Conservation (phyloP, 2,329 filamentous ascomycete species). For the Davidsoniella virescens region DNA sequence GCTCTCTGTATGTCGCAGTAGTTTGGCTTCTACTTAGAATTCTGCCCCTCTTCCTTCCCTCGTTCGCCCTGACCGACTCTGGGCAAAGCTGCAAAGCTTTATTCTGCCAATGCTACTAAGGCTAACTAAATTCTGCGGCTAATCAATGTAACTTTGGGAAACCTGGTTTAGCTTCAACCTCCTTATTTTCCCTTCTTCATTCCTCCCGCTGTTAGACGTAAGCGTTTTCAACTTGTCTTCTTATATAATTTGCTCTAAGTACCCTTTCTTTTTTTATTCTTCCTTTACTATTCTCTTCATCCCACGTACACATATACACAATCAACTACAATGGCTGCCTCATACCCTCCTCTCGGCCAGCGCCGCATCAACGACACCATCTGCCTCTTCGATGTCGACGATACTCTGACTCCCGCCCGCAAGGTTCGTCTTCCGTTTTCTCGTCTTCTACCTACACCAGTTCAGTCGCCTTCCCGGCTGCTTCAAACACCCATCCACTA, state of each 20-base stretch:
- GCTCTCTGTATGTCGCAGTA: too few relatives aligned
- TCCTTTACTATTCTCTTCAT: slow-evolving; percentile 8
- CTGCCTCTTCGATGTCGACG: slow-evolving; percentile 91
- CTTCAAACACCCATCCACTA: background rate
- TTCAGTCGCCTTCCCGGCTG: background rate
- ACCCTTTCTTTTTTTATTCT: background rate
- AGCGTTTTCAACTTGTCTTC: background rate
- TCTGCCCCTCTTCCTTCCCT: too few relatives aligned
- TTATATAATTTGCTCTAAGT: background rate
- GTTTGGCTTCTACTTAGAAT: too few relatives aligned
- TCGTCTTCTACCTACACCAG: background rate
- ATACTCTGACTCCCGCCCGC: slow-evolving; percentile 71
- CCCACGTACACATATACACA: background rate
- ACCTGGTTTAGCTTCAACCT: background rate
- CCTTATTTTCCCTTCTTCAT: slow-evolving; percentile 6
- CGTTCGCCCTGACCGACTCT: too few relatives aligned
- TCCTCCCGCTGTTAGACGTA: background rate
- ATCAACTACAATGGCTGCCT: slow-evolving; percentile 24
- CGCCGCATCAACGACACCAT: slow-evolving; percentile 87
- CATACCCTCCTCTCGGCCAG: slow-evolving; percentile 60
- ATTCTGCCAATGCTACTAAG: too few relatives aligned
- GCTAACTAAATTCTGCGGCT: too few relatives aligned
- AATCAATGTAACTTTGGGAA: too few relatives aligned
- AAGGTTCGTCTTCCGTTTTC: slow-evolving; percentile 35
- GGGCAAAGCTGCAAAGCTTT: too few relatives aligned